Conservation (phyloP, 2,329 filamentous ascomycete genomes). For the Ascochyta pisi region DNA sequence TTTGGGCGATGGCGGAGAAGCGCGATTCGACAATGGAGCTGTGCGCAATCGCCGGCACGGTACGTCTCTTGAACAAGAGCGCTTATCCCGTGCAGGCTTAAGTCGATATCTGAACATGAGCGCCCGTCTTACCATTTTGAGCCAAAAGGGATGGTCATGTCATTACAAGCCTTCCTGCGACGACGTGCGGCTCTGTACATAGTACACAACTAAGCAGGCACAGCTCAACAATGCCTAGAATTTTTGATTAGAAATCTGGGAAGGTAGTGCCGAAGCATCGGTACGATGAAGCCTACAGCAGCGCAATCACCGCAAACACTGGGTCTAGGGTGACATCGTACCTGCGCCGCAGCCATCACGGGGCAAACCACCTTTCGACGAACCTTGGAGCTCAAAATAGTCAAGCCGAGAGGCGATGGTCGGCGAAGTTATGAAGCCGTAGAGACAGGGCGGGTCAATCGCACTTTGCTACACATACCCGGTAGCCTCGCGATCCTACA, state of each 20-base stretch:
- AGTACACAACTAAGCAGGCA: background rate
- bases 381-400: background rate
- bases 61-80: constrained; percentile 6
- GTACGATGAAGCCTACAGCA: constrained; percentile 1
- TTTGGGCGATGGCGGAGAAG: constrained; percentile 8
- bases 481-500: background rate
- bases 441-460: background rate
- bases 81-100: background rate
- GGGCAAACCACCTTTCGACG: background rate
- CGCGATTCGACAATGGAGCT: constrained; percentile 5
- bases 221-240: background rate
- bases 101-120: background rate
- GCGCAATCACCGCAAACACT: constrained; percentile 8
- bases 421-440: background rate
- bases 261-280: background rate
- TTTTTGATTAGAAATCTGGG: background rate
- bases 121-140: constrained; percentile 1
- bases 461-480: background rate
- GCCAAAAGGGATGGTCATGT: background rate
- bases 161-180: background rate
- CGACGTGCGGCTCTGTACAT: background rate
- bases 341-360: constrained; percentile 11
- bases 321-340: background rate
- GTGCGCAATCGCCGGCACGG: background rate
- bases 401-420: constrained; percentile 1